These are phyloP conservation scores for Trichomonascaceae sp. DNA, from an alignment of 1,139 yeast genomes.

Conservation along the genomic window DNA sequence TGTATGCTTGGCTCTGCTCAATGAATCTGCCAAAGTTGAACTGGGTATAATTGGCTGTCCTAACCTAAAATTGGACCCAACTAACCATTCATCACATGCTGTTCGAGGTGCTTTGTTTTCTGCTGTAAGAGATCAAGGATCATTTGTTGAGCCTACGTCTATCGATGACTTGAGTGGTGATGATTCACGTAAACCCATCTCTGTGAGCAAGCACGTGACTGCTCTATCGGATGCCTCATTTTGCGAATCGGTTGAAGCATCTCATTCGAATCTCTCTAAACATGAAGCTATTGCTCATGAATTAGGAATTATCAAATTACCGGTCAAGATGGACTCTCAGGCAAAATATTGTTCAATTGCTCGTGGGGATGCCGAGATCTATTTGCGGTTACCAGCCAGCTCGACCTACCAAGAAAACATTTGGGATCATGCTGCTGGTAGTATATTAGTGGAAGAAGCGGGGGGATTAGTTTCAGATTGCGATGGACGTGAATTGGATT, in stretches of 20 bases:
- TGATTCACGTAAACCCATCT: conserved; percentile 19
- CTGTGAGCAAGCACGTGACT: conserved; percentile 27
- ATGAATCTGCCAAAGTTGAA: conserved; percentile 71
- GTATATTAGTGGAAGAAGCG: conserved; percentile 75
- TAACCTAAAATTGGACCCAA: conserved; percentile 43
- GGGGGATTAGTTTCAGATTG: conserved; percentile 91
- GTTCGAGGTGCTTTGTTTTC: conserved; percentile 61
- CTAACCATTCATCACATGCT: conserved; percentile 23
- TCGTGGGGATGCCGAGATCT: conserved; percentile 87
- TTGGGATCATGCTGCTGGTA: conserved; percentile 99
- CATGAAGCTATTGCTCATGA: conserved; percentile 65
- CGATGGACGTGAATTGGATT: conserved; percentile 63
- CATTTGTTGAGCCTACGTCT: conserved; percentile 2
- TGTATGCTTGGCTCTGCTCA: conserved; percentile 79
- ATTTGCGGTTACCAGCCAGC: conserved; percentile 77
- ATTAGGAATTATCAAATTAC: conserved; percentile 55
- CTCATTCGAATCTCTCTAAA: conserved; percentile 89
- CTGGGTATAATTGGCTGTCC: conserved; percentile 97
- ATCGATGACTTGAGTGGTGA: conserved; percentile 11
- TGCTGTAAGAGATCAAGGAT: conserved; percentile 67
- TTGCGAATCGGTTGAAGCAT: conserved; percentile 95
- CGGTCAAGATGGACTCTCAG: conserved; percentile 73
- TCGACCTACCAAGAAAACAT: conserved; percentile 81
- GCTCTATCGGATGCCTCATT: conserved; percentile 50
- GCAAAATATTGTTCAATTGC: conserved; percentile 91